Percentiles rank a stretch among this genome's conserved stretches.
Conservation (phyloP, 495 filamentous ascomycete species). For the Chaetomium cochliodes region DNA sequence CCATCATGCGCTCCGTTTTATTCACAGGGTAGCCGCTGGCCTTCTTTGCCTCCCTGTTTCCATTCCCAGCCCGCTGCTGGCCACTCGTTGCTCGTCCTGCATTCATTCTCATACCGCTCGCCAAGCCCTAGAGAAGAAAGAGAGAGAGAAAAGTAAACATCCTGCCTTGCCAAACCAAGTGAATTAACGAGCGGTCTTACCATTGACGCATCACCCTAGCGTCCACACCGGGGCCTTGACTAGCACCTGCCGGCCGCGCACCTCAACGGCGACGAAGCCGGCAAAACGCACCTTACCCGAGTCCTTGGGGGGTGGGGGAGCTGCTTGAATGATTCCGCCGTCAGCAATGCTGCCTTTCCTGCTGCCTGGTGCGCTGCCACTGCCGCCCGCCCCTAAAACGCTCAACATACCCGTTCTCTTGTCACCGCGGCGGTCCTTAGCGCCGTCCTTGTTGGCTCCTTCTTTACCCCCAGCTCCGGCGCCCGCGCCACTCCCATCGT, state of each 20-base stretch:
- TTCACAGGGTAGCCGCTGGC: background rate
- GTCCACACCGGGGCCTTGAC: conserved; percentile 89
- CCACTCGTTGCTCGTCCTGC: background rate
- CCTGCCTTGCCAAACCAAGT: background rate
- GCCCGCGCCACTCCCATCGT: conserved; percentile 23
- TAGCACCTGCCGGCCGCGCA: conserved; percentile 77
- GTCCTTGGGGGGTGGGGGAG: conserved; percentile 44
- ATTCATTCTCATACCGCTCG: background rate
- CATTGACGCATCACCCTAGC: conserved; percentile 37
- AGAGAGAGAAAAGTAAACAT: conserved; percentile 3
- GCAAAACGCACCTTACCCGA: conserved; percentile 68
- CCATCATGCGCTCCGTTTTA: background rate
- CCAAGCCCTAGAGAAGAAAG: background rate
- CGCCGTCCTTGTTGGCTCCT: conserved; percentile 43
- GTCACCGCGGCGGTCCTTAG: conserved; percentile 43
- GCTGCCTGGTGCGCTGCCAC: conserved; percentile 30
- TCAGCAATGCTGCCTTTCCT: conserved; percentile 42
- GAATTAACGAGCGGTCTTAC: background rate
- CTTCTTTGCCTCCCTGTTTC: background rate
- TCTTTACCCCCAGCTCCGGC: conserved; percentile 16
- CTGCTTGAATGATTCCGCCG: conserved; percentile 40
- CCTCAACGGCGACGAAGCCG: conserved; percentile 81
- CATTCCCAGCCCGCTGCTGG: background rate
- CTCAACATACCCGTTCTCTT: conserved; percentile 44
- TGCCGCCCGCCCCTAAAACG: conserved; percentile 26